Conservation (phyloP, 2,329 filamentous ascomycete genomes). For the Cladosporium sp. region DNA sequence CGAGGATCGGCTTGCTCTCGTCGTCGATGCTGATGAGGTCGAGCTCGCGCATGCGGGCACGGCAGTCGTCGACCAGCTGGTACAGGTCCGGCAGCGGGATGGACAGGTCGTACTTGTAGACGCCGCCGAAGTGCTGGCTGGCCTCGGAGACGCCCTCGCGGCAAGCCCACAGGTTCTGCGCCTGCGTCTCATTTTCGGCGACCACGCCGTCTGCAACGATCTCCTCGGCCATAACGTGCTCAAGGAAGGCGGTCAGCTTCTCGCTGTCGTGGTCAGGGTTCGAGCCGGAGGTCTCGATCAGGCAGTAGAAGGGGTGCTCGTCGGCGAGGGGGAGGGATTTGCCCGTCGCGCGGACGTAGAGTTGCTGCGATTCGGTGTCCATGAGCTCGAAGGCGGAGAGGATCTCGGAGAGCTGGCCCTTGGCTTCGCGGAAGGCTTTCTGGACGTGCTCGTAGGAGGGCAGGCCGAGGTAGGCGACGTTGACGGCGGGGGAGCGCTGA, state of each 20-base stretch:
- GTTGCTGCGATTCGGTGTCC: constrained; percentile 74
- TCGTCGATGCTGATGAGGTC: constrained; percentile 69
- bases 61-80: constrained; percentile 77
- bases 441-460: constrained; percentile 87
- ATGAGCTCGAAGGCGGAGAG: constrained; percentile 97
- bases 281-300: constrained; percentile 92
- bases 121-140: constrained; percentile 82
- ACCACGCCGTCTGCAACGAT: constrained; percentile 86
- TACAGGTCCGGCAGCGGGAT: constrained; percentile 88
- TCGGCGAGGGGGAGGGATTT: constrained; percentile 75
- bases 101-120: constrained; percentile 98
- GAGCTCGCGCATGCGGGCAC: constrained; percentile 62
- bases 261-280: constrained; percentile 87
- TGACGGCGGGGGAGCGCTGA: constrained; percentile 77
- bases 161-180: constrained; percentile 80
- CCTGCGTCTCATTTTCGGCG: constrained; percentile 88
- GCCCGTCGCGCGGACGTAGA: constrained; percentile 68
- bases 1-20: constrained; percentile 69
- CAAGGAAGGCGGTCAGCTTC: constrained; percentile 85
- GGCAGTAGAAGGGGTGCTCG: constrained; percentile 87
- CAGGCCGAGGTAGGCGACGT: constrained; percentile 90
- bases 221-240: constrained; percentile 81
- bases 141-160: constrained; percentile 89
- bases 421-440: constrained; percentile 79
- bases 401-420: constrained; percentile 85